Base-by-base conservation (phyloP, 1,284 basidiomycete genomes). In the Ceratobasidium sp. region DNA sequence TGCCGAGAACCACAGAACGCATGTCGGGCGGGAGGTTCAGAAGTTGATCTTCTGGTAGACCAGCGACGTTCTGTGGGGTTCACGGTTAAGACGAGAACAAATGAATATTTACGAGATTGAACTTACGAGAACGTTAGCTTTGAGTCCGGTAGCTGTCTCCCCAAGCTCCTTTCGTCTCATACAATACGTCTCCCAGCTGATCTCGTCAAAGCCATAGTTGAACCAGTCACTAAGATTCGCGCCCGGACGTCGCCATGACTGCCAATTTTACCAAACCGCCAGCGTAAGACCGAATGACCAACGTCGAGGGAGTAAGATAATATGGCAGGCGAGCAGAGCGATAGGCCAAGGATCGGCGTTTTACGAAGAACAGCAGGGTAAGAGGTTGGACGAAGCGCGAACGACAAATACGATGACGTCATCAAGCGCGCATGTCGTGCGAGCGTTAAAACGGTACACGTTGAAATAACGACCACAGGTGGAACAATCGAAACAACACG, bases 161-260 rank as follows among this genome's bases (percentile, higher is more conserved):
- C 93, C 92, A 80, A 97, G 87, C 78, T 95, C 93, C 56, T 93
- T 88, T 82, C 96, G 89, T 81, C 95, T 92, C 83, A 94, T 92
- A 82, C 95, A 94, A 84, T 97, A 99, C 62, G 93, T 91, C 81
- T 95, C 94, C 95, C 96, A 99, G 23, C 93, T 94, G 15, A 96
- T 90, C 85, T 99, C 98, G 84, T 99, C 97, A 83, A 99, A 99
- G 0, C 98, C 98, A 82, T 98, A 99, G 86, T 99, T 99, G 87
- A 99, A 99, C 93, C 96, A 99, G 86, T 99, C 97, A 81, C 94
- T 94, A 77, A 99, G 88, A 86, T 99, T 96, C 6, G 95, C 93
- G 20, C 98, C 98, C 10, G 97, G 94, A 75, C 93, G 87, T 78
- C 97, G 88, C 98, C 98, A 99, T 2, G 73, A 75, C 73, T 75